Conservation (phyloP, 1,139 yeast species). For the Kodamaea suecica region DNA sequence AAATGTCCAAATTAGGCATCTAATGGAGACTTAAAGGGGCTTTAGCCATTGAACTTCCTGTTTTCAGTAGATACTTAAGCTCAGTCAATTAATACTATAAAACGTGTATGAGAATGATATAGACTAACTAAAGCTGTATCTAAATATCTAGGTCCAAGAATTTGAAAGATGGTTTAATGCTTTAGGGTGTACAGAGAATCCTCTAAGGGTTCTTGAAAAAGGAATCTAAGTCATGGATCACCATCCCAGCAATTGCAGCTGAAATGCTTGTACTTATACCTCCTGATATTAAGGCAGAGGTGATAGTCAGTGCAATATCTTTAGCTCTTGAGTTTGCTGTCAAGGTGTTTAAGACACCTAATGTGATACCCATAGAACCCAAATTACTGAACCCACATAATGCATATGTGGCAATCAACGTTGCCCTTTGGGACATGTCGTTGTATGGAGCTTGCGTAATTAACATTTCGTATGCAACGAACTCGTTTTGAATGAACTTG, state of each 20-base stretch:
- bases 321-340: conserved; percentile 51
- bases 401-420: conserved; percentile 60
- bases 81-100: too few species aligned
- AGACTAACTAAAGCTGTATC: too few species aligned
- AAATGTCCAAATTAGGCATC: too few species aligned
- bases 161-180: too few species aligned
- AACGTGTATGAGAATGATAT: too few species aligned
- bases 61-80: too few species aligned
- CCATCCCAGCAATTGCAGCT: conserved; percentile 70
- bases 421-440: conserved; percentile 50
- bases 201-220: conserved; percentile 14
- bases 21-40: too few species aligned
- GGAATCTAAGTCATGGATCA: conserved; percentile 46
- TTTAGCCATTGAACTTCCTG: too few species aligned
- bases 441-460: conserved; percentile 44
- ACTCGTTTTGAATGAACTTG: conserved; percentile 64
- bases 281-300: conserved; percentile 55
- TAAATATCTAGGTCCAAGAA: too few species aligned
- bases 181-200: too few species aligned
- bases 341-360: conserved; percentile 60
- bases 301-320: conserved; percentile 47
- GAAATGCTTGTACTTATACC: conserved; percentile 55
- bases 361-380: conserved; percentile 62
- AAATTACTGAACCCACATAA: conserved; percentile 66
- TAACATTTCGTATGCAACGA: conserved; percentile 53